Conservation (phyloP, 306 rosid genomes). For the Castanea crenata region DNA sequence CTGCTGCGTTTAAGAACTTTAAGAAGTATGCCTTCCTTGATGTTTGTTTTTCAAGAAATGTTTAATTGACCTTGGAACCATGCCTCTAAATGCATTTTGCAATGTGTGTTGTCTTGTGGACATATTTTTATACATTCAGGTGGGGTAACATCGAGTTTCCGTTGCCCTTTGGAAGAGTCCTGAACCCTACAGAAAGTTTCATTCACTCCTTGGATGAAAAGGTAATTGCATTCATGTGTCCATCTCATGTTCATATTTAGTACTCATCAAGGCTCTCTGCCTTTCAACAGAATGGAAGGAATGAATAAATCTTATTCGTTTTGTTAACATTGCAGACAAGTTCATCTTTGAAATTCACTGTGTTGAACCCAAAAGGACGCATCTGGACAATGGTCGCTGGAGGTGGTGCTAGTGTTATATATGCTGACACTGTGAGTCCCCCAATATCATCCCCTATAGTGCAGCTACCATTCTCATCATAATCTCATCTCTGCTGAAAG, state of each 20-base stretch:
- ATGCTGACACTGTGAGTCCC: slow-evolving; percentile 76
- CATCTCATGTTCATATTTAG: slow-evolving; percentile 1
- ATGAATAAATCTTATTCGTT: slow-evolving; percentile 9
- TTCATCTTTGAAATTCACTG: slow-evolving; percentile 79
- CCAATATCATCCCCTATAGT: background rate
- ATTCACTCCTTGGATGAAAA: slow-evolving; percentile 79
- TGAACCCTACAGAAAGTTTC: slow-evolving; percentile 69
- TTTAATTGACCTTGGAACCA: slow-evolving; percentile 15
- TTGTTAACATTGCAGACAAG: slow-evolving; percentile 59
- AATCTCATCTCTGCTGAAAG: slow-evolving; percentile 12
- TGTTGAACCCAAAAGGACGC: slow-evolving; percentile 85
- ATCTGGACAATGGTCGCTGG: slow-evolving; percentile 97
- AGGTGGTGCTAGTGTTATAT: slow-evolving; percentile 91
- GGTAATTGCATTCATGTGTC: slow-evolving; percentile 35
- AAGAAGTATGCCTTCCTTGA: slow-evolving; percentile 46
- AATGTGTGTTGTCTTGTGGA: slow-evolving; percentile 5
- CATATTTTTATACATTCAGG: slow-evolving; percentile 36
- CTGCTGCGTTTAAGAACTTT: slow-evolving; percentile 86
- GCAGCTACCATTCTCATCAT: background rate
- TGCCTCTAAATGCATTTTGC: slow-evolving; percentile 3
- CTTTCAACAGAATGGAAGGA: background rate
- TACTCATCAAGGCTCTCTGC: background rate
- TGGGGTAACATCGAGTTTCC: slow-evolving; percentile 83
- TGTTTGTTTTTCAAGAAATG: slow-evolving; percentile 13
- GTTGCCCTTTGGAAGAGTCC: slow-evolving; percentile 79